Evolutionary conservation across 192 early-diverging fungal genomes (phyloP), one percentile per base, ranked within the genome.

Genomic region (Allomyces macrogynus): DNA sequence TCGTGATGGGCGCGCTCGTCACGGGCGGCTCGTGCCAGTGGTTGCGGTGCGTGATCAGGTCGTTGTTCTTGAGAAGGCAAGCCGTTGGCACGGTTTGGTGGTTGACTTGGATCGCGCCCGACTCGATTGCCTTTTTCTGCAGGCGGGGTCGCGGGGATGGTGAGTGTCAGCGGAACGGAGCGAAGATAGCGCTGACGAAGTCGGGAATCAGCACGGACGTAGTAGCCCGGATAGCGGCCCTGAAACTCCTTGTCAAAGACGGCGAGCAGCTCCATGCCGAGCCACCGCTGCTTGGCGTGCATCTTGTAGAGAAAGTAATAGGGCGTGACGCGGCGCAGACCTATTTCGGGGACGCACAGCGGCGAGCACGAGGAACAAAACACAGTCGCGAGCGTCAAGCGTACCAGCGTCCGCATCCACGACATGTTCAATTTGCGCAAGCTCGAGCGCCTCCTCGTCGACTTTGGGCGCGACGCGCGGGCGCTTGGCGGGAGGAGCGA

Each of bases 1-100:
- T 80, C 10, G 75, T 72, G 40, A 95, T 76, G 4, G 76, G 63
- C 24, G 75, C 60, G 18, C 77, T 78, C 2, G 86, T 81, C 0
- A 95, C 86, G 11, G 93, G 92, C 7, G 95, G 95, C 73, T 98
- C 95, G 72, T 98, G 95, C 0, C 95, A 84, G 75, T 98, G 95
- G 26, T 89, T 87, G 20, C 79, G 73, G 69, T 95, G 92, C 8
- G 77, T 78, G 43, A 98, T 77, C 9, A 90, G 64, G 65, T 98
- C 93, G 40, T 78, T 77, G 70, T 90, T 90, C 23, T 82, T 74
- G 54, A 96, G 69, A 3, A 85, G 67, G 10, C 88, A 88, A 49
- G 83, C 78, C 5, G 70, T 64, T 0, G 69, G 60, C 1, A 86
- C 81, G 18, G 60, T 65, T 25, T 84, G 63, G 9, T 73, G 79